These are phyloP conservation scores for Thelonectria olida DNA, from an alignment of 2,329 filamentous ascomycete genomes.

Conservation along the genomic window DNA sequence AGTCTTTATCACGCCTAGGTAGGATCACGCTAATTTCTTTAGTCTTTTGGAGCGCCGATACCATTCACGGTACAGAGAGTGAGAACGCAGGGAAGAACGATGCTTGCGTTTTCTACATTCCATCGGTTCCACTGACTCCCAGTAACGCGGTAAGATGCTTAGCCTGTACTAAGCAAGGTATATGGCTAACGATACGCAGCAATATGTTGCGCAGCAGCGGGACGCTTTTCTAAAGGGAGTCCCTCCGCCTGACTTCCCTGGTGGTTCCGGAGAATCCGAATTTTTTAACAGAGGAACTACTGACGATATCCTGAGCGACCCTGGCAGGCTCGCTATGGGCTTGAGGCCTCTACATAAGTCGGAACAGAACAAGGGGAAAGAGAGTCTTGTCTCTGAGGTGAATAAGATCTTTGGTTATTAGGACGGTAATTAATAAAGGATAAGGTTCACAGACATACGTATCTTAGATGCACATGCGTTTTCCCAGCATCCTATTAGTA, in stretches of 20 bases:
- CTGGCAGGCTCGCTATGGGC: background rate
- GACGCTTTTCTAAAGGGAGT: background rate
- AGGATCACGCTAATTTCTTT: too few relatives aligned
- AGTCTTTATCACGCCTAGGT: too few relatives aligned
- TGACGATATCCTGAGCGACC: background rate
- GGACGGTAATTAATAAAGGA: too few relatives aligned
- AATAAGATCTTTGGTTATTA: background rate
- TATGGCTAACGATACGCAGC: too few relatives aligned
- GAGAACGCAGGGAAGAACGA: background rate
- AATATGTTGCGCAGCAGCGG: background rate
- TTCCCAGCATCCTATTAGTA: too few relatives aligned
- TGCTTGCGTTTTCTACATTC: background rate
- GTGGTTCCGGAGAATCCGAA: background rate
- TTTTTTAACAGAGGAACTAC: background rate
- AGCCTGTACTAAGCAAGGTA: too few relatives aligned
- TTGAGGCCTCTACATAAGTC: background rate
- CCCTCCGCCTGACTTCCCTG: background rate
- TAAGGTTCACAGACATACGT: too few relatives aligned
- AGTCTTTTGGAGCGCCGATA: slow-evolving; percentile 1
- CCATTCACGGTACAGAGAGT: background rate
- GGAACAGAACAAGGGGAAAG: background rate
- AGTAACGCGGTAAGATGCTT: slow-evolving; percentile 1
- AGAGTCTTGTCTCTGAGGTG: background rate
- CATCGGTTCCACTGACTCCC: background rate
- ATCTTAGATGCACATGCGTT: too few relatives aligned